These are phyloP conservation scores for Elongisporangium anandrum DNA, from an alignment of 352 stramenopile species.

Conservation along the genomic window DNA sequence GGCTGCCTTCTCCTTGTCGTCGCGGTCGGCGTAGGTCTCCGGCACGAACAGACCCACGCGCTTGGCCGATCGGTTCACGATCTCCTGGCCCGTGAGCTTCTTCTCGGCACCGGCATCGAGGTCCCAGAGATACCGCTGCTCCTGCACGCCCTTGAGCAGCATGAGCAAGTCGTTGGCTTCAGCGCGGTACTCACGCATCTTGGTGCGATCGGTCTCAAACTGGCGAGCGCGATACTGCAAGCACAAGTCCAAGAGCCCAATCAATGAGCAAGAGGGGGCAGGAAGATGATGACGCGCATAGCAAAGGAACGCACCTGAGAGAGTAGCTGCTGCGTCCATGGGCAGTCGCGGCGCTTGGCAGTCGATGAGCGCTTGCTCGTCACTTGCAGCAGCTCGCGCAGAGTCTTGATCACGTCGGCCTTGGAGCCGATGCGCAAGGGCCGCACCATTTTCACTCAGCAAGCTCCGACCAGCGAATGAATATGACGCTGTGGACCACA, in stretches of 20 bases:
- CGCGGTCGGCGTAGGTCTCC: slow-evolving; percentile 59
- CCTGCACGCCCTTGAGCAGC: slow-evolving; percentile 61
- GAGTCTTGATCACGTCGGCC: slow-evolving; percentile 70
- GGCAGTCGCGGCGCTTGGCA: slow-evolving; percentile 41
- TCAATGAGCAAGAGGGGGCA: slow-evolving; percentile 5
- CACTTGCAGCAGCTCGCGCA: slow-evolving; percentile 69
- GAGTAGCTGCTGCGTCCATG: slow-evolving; percentile 73
- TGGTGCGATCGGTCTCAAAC: slow-evolving; percentile 65
- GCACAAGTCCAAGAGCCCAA: not conserved
- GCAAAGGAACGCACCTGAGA: slow-evolving; percentile 32
- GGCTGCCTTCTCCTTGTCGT: slow-evolving; percentile 26
- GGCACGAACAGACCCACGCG: slow-evolving; percentile 75
- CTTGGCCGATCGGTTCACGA: slow-evolving; percentile 71
- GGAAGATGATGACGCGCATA: not conserved
- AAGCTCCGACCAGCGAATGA: not conserved
- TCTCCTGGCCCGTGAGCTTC: slow-evolving; percentile 60
- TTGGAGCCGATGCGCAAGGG: slow-evolving; percentile 80
- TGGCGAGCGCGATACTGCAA: slow-evolving; percentile 66
- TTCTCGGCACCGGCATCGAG: slow-evolving; percentile 68
- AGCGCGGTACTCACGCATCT: slow-evolving; percentile 65
- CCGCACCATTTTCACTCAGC: slow-evolving; percentile 38
- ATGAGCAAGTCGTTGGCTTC: slow-evolving; percentile 71
- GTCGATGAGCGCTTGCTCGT: slow-evolving; percentile 52
- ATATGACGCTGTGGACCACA: slow-evolving; percentile 9
- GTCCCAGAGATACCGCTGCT: slow-evolving; percentile 73